phyloP scores from a whole-genome alignment of 2,329 filamentous ascomycete species.

The Phyllosticta capitalensis region DNA sequence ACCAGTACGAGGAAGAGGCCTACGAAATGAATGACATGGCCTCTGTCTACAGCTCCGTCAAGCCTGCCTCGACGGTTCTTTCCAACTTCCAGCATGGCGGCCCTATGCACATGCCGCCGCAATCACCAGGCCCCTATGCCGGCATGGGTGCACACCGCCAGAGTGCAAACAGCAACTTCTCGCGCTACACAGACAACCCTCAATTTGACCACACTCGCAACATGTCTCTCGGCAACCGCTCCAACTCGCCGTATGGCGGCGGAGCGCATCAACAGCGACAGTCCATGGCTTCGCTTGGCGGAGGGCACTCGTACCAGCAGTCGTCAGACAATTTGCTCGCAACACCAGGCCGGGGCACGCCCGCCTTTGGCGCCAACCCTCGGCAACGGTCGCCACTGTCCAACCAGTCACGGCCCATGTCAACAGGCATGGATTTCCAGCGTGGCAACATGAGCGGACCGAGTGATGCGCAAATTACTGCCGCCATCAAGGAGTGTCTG shows the following conservation, averaged over 20 bases:
- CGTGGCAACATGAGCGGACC: slow-evolving; percentile 52
- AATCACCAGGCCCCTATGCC: slow-evolving; percentile 65
- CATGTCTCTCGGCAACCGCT: slow-evolving; percentile 51
- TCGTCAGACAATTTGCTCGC: slow-evolving; percentile 31
- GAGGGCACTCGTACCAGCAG: slow-evolving; percentile 21
- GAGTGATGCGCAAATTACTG: slow-evolving; percentile 69
- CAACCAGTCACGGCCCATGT: slow-evolving; percentile 35
- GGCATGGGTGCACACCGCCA: slow-evolving; percentile 53
- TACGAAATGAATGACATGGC: slow-evolving; percentile 99
- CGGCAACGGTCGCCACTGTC: slow-evolving; percentile 40
- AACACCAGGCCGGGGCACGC: slow-evolving; percentile 12
- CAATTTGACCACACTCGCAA: slow-evolving; percentile 37
- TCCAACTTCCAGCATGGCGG: slow-evolving; percentile 62
- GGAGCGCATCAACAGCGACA: slow-evolving; percentile 31
- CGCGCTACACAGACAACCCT: slow-evolving; percentile 55
- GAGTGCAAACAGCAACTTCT: slow-evolving; percentile 59
- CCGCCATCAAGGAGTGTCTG: slow-evolving; percentile 75
- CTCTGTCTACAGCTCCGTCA: slow-evolving; percentile 87
- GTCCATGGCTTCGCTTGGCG: slow-evolving; percentile 33
- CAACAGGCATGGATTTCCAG: slow-evolving; percentile 48
- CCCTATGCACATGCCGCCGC: slow-evolving; percentile 66
- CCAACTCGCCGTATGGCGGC: slow-evolving; percentile 34
- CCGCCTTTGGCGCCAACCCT: slow-evolving; percentile 10
- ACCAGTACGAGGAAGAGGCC: slow-evolving; percentile 59
- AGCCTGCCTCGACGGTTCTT: slow-evolving; percentile 75